Base-by-base conservation (phyloP, 2,329 filamentous ascomycete species). In the Gnomoniopsis sp. region DNA sequence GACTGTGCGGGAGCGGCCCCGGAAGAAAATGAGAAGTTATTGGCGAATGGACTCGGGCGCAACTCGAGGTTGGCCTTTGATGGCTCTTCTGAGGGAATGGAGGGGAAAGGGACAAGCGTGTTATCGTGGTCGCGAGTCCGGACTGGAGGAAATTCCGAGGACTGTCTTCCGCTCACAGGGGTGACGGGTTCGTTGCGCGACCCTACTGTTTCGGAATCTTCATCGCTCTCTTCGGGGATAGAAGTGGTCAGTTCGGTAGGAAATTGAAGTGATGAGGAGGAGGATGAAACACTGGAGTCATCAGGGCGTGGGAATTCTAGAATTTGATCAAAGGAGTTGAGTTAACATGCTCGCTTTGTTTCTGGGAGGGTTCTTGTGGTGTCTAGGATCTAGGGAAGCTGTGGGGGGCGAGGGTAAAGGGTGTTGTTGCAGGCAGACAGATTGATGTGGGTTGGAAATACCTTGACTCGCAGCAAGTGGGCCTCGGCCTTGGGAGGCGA, bases 181-280 rank as follows among this genome's bases (percentile, higher is more conserved):
- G 85, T 88, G 59, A 84, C 75, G 48, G 85, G 85, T 64, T 87
- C 85, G 72, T 82, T 80, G 57, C 77, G 74, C 23, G 79, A 79
- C 22, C 19, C 44, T 66, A 87, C 84, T 70, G 80, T 85, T 62
- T 81, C 79, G 10, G 83, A 85, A 15, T 62, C 60, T 68, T 87
- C 84, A 71, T 82, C 82, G 69, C 78, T 79, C 67, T 80, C 79
- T 72, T 86, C 83, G 53, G 79, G 75, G 61, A 86, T 85, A 56
- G 82, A 77, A 62, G 74, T 77, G 63, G 75, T 72, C 11, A 83
- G 71, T 54, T 84, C 81, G 64, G 78, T 75, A 54, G 79, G 74
- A 63, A 75, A 77, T 48, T 79, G 77, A 56, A 75, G 77, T 15
- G 79, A 76, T 22, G 78, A 79, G 10, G 75, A 77, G 44, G 75